Evolutionary conservation across 176 grass and related monocot species (phyloP).

Genomic region (Musa acuminata): DNA sequence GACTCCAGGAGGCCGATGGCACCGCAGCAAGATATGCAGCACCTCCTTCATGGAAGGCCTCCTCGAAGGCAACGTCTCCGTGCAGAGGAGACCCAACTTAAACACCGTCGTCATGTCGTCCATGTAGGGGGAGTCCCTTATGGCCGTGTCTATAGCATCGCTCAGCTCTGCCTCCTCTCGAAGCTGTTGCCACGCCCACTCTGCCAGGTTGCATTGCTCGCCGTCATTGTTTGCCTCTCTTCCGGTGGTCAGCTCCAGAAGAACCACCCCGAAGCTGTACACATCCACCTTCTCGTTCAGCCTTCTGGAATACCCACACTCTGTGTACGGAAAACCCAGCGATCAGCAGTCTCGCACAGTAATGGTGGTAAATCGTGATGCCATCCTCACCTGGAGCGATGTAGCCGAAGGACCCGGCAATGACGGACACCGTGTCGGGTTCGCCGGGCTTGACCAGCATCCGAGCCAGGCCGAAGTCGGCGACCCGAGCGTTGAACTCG

Average conservation of each 20-base stretch:
- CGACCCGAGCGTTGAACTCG: constrained; percentile 54
- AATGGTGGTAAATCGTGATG: no score
- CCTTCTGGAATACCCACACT: constrained; percentile 44
- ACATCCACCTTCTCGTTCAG: constrained; percentile 88
- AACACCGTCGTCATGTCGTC: constrained; percentile 43
- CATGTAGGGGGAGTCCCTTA: constrained; percentile 19
- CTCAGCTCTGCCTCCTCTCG: constrained; percentile 27
- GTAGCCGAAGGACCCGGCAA: constrained; percentile 75
- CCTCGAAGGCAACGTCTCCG: constrained; percentile 29
- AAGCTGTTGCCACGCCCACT: constrained; percentile 60
- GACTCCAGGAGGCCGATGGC: neutral
- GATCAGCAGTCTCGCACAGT: no score
- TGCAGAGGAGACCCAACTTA: constrained; percentile 59
- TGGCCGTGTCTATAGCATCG: constrained; percentile 36
- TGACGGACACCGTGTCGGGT: constrained; percentile 43
- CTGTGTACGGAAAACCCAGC: constrained; percentile 15
- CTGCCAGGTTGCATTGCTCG: constrained; percentile 49
- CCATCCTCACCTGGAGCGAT: constrained; percentile 58
- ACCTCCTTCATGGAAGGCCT: constrained; percentile 68
- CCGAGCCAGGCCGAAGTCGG: constrained; percentile 70
- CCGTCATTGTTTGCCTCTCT: constrained; percentile 36
- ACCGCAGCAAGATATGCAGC: constrained; percentile 32
- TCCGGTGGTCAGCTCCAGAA: constrained; percentile 58
- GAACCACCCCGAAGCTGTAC: constrained; percentile 76
- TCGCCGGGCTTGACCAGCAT: constrained; percentile 50